phyloP scores from a whole-genome alignment of 2,329 filamentous ascomycete genomes.

The Fusarium drepaniforme region DNA sequence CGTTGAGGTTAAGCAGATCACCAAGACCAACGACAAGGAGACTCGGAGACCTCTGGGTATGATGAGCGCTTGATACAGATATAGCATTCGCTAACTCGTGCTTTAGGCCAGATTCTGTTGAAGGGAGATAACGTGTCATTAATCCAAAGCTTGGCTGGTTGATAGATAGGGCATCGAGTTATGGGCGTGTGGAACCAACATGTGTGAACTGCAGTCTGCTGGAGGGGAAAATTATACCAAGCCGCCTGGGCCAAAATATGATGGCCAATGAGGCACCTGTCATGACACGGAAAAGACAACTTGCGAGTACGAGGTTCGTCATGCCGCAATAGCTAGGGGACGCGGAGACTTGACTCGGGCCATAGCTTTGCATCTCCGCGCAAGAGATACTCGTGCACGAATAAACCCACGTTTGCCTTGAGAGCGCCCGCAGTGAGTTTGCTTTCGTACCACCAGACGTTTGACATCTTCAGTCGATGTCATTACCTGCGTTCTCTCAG shows the following conservation, averaged over 20 bases:
- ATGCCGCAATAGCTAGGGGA: constrained; percentile 17
- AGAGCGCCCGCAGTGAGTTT: not conserved
- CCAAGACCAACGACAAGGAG: constrained; percentile 82
- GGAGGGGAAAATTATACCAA: constrained; percentile 35
- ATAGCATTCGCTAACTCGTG: constrained; percentile 10
- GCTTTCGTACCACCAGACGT: not conserved
- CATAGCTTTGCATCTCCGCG: constrained; percentile 20
- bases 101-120: constrained; percentile 82
- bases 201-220: constrained; percentile 8
- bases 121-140: constrained; percentile 91
- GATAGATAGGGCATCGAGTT: constrained; percentile 16
- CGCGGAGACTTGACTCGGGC: constrained; percentile 16
- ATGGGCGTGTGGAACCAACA: constrained; percentile 13
- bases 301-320: constrained; percentile 12
- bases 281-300: constrained; percentile 21
- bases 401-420: constrained; percentile 26
- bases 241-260: constrained; percentile 17
- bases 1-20: constrained; percentile 87
- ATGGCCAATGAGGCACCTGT: constrained; percentile 29
- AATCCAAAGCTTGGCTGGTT: constrained; percentile 69
- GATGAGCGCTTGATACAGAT: constrained; percentile 33
- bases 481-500: not conserved
- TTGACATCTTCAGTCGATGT: not conserved
- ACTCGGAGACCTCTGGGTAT: constrained; percentile 83
- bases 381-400: constrained; percentile 21